These are phyloP conservation scores for Fusarium sarcochroum DNA, from an alignment of 2,329 filamentous ascomycete genomes.

Conservation along the genomic window DNA sequence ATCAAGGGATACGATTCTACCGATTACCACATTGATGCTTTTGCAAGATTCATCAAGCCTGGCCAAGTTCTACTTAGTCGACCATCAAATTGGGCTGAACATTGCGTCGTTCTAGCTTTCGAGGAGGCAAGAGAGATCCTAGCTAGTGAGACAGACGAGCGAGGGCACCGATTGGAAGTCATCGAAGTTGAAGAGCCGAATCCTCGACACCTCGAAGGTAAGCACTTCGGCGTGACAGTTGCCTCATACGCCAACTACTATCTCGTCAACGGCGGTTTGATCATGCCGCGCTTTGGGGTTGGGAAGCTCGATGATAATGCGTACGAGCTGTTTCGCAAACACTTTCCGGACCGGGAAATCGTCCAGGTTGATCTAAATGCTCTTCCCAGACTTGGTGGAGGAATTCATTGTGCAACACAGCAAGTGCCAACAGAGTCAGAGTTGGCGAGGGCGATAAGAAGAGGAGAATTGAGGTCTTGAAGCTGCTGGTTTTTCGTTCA, in stretches of 20 bases:
- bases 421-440: slow-evolving; percentile 35
- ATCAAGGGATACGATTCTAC: slow-evolving; percentile 43
- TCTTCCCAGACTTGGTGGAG: slow-evolving; percentile 41
- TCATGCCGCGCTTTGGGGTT: slow-evolving; percentile 50
- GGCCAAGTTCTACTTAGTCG: slow-evolving; percentile 45
- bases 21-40: slow-evolving; percentile 50
- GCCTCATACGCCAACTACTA: slow-evolving; percentile 48
- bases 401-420: slow-evolving; percentile 50
- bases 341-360: slow-evolving; percentile 36
- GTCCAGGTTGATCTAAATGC: slow-evolving; percentile 23
- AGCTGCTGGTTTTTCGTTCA: no score
- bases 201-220: background rate
- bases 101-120: slow-evolving; percentile 39
- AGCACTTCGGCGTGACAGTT: slow-evolving; percentile 12
- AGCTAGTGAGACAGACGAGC: slow-evolving; percentile 30
- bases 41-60: slow-evolving; percentile 45
- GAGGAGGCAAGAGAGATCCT: slow-evolving; percentile 42
- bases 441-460: background rate
- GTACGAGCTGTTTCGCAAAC: slow-evolving; percentile 16
- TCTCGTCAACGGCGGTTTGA: slow-evolving; percentile 49
- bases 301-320: slow-evolving; percentile 43
- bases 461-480: no score
- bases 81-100: slow-evolving; percentile 17
- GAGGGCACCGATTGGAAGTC: slow-evolving; percentile 41
- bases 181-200: slow-evolving; percentile 47